Evolutionary conservation across 1,139 yeast genomes (phyloP), one percentile per base, ranked within the genome.

Genomic region (Starmera stellimalicola): DNA sequence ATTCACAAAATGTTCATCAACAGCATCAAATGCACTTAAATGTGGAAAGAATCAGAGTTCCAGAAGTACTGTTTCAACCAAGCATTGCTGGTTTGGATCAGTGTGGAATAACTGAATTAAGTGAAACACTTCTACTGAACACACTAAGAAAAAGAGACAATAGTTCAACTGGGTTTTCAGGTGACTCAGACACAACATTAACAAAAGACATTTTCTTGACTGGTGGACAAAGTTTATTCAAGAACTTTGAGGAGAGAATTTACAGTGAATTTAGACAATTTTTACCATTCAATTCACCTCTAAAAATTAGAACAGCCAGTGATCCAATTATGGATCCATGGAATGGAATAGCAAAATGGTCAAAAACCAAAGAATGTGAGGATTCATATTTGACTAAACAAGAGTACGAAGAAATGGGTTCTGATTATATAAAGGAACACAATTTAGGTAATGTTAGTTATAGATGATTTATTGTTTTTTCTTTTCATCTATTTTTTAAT

Each of bases 61-160:
- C 97, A 0, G 99, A 93, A 56, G 78, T 88, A 1, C 54, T 85
- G 33, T 88, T 91, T 58, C 94, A 88, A 54, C 98, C 99, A n/a
- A 71, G 78, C 11, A 85, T 91, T 43, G 95, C 94, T 0, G 98
- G 98, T 11, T 63, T 87, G 23, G 98, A 93, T 55, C 97, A 88
- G 57, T 95, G 97, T 0, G 97, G 97, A 16, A 65, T 93, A 10
- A 54, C 72, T 15, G 98, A 93, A 55, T 58, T 87, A 29, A 69
- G 78, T 40, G 80, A 78, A 43, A 84, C 78, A 41, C 66, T 85
- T 12, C 51, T 88, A 6, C 51, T 71, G 32, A 71, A 75, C 35
- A 22, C 25, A 6, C 12, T 22, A 5, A n/a, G n/a, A n/a, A 22
- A 22, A n/a, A 14, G 25, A 22, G 68, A 88, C 45, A 63, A 79